Evolutionary conservation across 2,329 filamentous ascomycete genomes (phyloP).

Genomic region (Cladosporium sphaerospermum): DNA sequence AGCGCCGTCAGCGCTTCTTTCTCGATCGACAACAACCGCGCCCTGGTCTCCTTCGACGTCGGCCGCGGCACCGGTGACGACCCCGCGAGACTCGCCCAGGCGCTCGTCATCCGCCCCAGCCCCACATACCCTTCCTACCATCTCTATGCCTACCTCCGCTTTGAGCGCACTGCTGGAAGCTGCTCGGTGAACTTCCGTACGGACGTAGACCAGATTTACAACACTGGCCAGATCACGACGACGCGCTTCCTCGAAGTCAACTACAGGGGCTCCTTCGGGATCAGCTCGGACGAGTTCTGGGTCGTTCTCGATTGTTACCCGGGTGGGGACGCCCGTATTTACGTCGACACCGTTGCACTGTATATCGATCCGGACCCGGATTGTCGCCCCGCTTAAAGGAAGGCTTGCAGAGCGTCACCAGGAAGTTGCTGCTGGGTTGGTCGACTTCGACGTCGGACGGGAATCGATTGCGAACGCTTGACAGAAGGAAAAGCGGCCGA

Average conservation of each 20-base stretch:
- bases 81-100: background rate
- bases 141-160: too few relatives aligned
- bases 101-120: background rate
- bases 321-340: background rate
- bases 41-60: background rate
- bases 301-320: background rate
- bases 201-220: slow-evolving; percentile 1
- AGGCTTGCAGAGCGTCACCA: background rate
- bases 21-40: background rate
- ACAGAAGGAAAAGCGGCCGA: too few relatives aligned
- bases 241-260: background rate
- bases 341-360: background rate
- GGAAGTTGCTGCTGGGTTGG: too few relatives aligned
- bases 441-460: too few relatives aligned
- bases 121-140: background rate
- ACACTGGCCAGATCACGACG: background rate
- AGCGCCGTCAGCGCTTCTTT: background rate
- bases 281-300: background rate
- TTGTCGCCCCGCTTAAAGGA: background rate
- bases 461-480: too few relatives aligned
- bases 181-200: background rate
- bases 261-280: background rate
- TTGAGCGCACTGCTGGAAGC: background rate
- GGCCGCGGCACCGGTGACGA: background rate
- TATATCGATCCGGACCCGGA: background rate